Conservation (phyloP, 116 monocot species). For the Cymodocea nodosa region DNA sequence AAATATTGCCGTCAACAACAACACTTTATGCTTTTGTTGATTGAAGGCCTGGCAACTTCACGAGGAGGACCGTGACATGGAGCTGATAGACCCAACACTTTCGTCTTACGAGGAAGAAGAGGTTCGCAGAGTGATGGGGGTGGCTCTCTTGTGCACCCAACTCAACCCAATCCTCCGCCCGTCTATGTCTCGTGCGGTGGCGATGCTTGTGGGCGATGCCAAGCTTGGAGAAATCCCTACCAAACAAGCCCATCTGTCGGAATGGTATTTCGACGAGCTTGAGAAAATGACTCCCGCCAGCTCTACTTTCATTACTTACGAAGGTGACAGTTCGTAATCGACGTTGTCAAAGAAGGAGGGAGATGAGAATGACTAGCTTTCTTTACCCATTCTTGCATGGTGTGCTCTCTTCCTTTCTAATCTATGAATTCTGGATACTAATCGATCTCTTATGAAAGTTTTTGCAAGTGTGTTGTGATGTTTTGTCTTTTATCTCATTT, state of each 20-base stretch:
- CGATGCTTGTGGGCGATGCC: conserved; percentile 39
- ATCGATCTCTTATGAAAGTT: too few relatives aligned
- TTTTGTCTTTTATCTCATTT: too few relatives aligned
- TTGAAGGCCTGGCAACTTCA: background rate
- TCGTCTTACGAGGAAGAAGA: conserved; percentile 25
- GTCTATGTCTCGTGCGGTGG: conserved; percentile 59
- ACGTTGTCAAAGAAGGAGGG: too few relatives aligned
- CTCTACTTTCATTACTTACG: background rate
- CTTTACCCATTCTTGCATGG: too few relatives aligned
- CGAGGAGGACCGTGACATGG: background rate
- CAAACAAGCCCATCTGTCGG: conserved; percentile 8
- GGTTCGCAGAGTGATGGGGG: conserved; percentile 24
- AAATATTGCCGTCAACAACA: too few relatives aligned
- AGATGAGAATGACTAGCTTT: too few relatives aligned
- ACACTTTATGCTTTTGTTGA: background rate
- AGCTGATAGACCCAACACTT: background rate
- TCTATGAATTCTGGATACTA: too few relatives aligned
- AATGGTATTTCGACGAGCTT: conserved; percentile 9
- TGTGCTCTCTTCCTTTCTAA: too few relatives aligned
- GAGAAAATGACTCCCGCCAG: background rate
- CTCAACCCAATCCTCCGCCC: conserved; percentile 43
- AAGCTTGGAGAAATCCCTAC: conserved; percentile 3
- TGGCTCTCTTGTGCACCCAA: conserved; percentile 67
- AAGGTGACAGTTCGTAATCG: background rate
- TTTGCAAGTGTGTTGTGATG: too few relatives aligned